Conservation (phyloP, 257 asterid genomes). For the Striga asiatica region DNA sequence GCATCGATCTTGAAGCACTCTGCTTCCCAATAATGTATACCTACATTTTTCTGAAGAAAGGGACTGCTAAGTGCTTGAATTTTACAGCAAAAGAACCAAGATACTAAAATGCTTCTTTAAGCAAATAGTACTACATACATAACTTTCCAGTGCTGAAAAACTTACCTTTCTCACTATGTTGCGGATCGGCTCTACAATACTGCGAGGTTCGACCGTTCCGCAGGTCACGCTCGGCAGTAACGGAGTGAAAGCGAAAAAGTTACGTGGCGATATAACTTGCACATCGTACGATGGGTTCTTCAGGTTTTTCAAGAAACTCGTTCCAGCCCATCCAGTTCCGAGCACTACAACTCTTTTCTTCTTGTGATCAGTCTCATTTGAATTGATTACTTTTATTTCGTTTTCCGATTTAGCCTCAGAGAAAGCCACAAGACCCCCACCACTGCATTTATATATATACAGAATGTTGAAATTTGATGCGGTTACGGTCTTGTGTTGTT, state of each 20-base stretch:
- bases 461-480: background rate
- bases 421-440: slow-evolving; percentile 73
- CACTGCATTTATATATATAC: slow-evolving; percentile 32
- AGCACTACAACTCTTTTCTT: slow-evolving; percentile 85
- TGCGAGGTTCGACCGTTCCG: slow-evolving; percentile 92
- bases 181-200: slow-evolving; percentile 92
- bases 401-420: slow-evolving; percentile 51
- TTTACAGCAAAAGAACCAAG: too few species aligned
- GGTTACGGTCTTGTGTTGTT: background rate
- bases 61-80: background rate
- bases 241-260: slow-evolving; percentile 92
- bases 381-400: slow-evolving; percentile 22
- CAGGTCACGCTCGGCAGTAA: slow-evolving; percentile 91
- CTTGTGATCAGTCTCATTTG: slow-evolving; percentile 31
- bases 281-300: slow-evolving; percentile 69
- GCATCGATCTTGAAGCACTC: slow-evolving; percentile 54
- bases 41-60: slow-evolving; percentile 52
- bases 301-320: slow-evolving; percentile 70
- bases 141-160: background rate
- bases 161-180: slow-evolving; percentile 80
- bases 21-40: slow-evolving; percentile 70
- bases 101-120: background rate
- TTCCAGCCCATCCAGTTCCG: slow-evolving; percentile 99
- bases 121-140: too few species aligned
- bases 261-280: slow-evolving; percentile 92